Evolutionary conservation across 306 rosid genomes (phyloP), one percentile per base, ranked within the genome.

Genomic region (Cucumis cinereus): DNA sequence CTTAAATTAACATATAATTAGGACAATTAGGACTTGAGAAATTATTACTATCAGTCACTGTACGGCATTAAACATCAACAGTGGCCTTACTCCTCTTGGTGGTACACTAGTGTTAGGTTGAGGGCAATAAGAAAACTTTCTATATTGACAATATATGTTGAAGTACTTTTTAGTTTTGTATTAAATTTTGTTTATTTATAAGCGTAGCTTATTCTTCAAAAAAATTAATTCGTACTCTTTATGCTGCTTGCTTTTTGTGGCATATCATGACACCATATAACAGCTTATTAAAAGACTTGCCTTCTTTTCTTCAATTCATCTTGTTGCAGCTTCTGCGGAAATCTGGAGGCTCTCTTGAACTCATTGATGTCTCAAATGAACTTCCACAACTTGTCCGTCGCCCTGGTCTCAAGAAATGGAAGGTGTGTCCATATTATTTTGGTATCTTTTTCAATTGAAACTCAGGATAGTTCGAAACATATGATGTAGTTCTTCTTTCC

Each of bases 371-470:
- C 82, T 95, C 98, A 62, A 78, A 79, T 81, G 96, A 95, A 82
- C 92, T 95, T 81, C 98, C 93, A 56, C 91, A 95, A 76, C 99
- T 95, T 77, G 86, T 79, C 76, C 88, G 90, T 7, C 83, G 92
- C 69, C 91, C 93, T 36, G 99, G 99, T 81, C 97, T 95, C 71
- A 92, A 82, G 84, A 84, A 49, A 77, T 95, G 98, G 98, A 95
- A 87, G 98, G 99, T 88, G 59, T 74, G 88, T 81, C 64, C 78
- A 84, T 30, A 10, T 59, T 70, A 9, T 28, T 14, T 54, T 41
- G 20, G 50, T 8, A 17, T 55, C 62, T 49, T 7, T 71, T 54
- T 30, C n/a, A 6, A 10, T 26, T 67, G 57, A 66, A 71, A 38
- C 54, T 71, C 13, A 12, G 63, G 71, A 54, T 76, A n/a, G 36